Conservation (phyloP, 2,329 filamentous ascomycete species). For the Trichoderma sp. region DNA sequence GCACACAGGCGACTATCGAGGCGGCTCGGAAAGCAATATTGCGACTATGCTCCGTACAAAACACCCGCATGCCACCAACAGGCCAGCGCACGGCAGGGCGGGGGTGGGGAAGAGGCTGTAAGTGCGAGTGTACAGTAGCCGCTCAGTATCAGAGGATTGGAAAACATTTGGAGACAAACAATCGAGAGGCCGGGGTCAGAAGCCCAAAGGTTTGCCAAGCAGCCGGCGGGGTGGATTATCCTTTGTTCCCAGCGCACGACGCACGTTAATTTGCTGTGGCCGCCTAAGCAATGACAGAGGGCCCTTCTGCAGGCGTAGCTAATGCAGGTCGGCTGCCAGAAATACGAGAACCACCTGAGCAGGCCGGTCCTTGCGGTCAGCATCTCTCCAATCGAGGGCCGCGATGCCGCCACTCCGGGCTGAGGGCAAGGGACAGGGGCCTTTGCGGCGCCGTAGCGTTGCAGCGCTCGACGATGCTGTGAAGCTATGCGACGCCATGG, state of each 20-base stretch:
- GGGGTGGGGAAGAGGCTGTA: not conserved
- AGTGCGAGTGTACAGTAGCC: not conserved
- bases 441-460: not conserved
- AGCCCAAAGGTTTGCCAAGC: not conserved
- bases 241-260: not conserved
- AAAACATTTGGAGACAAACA: not conserved
- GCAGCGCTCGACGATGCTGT: not conserved
- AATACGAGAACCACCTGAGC: constrained; percentile 31
- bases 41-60: constrained; percentile 5
- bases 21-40: constrained; percentile 21
- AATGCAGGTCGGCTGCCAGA: constrained; percentile 28
- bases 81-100: not conserved
- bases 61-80: not conserved
- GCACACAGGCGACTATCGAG: not conserved
- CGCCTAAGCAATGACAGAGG: not conserved
- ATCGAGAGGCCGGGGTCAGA: not conserved
- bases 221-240: constrained; percentile 9
- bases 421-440: constrained; percentile 10
- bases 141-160: not conserved
- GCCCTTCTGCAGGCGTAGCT: not conserved
- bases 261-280: not conserved
- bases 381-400: constrained; percentile 26
- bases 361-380: constrained; percentile 16
- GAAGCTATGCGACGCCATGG: constrained; percentile 5
- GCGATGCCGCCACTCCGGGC: constrained; percentile 26